A percentile compares a stretch with the other conserved stretches of the same genome.
phyloP scores from a whole-genome alignment of 2,329 filamentous ascomycete genomes.

The Acephala macrosclerotiorum region DNA sequence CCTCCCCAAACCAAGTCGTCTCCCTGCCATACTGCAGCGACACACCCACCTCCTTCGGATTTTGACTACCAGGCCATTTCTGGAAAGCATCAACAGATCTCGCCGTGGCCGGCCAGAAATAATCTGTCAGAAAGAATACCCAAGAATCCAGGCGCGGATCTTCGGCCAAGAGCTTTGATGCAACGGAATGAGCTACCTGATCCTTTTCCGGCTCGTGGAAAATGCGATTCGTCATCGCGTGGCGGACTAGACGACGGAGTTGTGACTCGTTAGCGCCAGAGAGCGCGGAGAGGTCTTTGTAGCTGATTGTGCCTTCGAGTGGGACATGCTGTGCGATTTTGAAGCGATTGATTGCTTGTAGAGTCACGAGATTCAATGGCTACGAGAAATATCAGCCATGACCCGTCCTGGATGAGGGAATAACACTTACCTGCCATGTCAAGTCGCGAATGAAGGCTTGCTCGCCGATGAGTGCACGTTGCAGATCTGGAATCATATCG shows the following conservation, averaged over 20 bases:
- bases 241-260: constrained; percentile 48
- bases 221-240: constrained; percentile 49
- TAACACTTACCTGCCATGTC: constrained; percentile 28
- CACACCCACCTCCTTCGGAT: constrained; percentile 13
- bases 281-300: constrained; percentile 13
- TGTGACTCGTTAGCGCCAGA: constrained; percentile 24
- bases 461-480: constrained; percentile 23
- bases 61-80: constrained; percentile 16
- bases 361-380: constrained; percentile 16
- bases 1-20: constrained; percentile 11
- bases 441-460: constrained; percentile 26
- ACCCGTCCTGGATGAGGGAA: too few relatives aligned
- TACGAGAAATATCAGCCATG: too few relatives aligned
- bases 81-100: constrained; percentile 14
- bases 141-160: constrained; percentile 29
- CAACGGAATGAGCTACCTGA: constrained; percentile 48
- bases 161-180: constrained; percentile 47
- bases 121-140: constrained; percentile 9
- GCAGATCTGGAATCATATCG: constrained; percentile 26
- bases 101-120: constrained; percentile 13
- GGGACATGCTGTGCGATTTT: constrained; percentile 12
- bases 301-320: neutral
- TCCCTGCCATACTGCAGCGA: neutral
- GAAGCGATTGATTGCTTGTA: constrained; percentile 19
- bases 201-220: constrained; percentile 49